Evolutionary conservation across 1,284 basidiomycete genomes (phyloP).

Genomic region (Mycosarcoma maydis): DNA sequence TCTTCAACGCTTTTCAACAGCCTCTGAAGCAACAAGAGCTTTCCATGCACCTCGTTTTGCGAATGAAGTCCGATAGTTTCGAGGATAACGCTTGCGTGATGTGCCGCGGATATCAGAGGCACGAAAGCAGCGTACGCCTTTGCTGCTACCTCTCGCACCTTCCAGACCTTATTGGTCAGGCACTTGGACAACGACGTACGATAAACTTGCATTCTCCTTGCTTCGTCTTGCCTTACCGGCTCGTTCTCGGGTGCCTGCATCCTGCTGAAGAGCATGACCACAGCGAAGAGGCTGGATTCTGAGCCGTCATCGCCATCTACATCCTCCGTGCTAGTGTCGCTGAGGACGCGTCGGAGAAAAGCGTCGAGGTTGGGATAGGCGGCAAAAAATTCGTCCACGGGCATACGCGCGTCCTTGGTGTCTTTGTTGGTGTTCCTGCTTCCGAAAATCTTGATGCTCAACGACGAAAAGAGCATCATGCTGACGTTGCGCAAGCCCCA

Average conservation of each 20-base stretch:
- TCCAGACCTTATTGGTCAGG: constrained; percentile 47
- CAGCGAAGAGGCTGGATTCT: constrained; percentile 54
- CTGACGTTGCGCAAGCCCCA: constrained; percentile 68
- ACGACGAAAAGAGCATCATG: constrained; percentile 67
- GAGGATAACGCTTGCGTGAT: constrained; percentile 8
- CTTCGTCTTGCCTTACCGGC: constrained; percentile 15
- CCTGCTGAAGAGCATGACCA: constrained; percentile 57
- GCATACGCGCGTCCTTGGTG: constrained; percentile 36
- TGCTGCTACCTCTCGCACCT: constrained; percentile 52
- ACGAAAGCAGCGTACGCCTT: constrained; percentile 44
- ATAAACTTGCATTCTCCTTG: constrained; percentile 13
- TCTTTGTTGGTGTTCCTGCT: constrained; percentile 48
- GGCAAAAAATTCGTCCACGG: constrained; percentile 51
- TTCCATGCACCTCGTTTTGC: constrained; percentile 55
- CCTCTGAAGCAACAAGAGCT: constrained; percentile 38
- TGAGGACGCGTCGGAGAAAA: constrained; percentile 34
- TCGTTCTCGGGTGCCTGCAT: constrained; percentile 44
- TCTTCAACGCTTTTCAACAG: constrained; percentile 36
- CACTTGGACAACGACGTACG: constrained; percentile 37
- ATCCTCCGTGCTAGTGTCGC: constrained; percentile 3
- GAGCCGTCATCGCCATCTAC: constrained; percentile 10
- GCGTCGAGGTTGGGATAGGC: constrained; percentile 34
- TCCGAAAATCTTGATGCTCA: constrained; percentile 62
- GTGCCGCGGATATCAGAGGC: constrained; percentile 11
- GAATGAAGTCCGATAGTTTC: constrained; percentile 20